phyloP scores from a whole-genome alignment of 495 filamentous ascomycete species.

The Xylaria venustula region DNA sequence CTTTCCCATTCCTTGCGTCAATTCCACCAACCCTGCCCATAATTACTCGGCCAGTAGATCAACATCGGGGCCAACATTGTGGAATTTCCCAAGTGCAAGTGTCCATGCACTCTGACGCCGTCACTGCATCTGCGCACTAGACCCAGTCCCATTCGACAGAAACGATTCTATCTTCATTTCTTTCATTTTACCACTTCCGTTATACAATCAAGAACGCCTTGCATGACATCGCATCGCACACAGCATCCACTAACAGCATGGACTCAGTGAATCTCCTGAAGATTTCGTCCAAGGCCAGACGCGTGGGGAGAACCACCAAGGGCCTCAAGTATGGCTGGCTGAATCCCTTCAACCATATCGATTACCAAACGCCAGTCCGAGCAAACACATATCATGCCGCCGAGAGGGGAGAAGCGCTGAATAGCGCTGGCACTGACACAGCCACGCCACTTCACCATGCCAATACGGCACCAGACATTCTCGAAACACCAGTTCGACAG shows the following conservation, averaged over 20 bases:
- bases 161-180: not conserved
- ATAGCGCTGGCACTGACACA: not conserved
- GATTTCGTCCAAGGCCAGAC: constrained; percentile 33
- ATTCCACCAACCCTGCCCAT: not conserved
- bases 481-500: constrained; percentile 20
- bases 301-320: constrained; percentile 23
- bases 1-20: not conserved
- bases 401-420: constrained; percentile 17
- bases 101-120: not conserved
- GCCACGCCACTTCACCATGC: constrained; percentile 16
- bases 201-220: not conserved
- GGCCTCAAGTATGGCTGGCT: constrained; percentile 15
- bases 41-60: no score
- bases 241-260: constrained; percentile 29
- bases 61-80: no score
- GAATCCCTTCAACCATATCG: constrained; percentile 36
- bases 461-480: constrained; percentile 22
- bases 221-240: not conserved
- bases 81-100: no score
- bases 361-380: constrained; percentile 21
- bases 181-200: not conserved
- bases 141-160: not conserved
- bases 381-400: constrained; percentile 23
- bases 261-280: constrained; percentile 35
- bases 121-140: not conserved